Evolutionary conservation across 805 yeast genomes (phyloP), one percentile per base, ranked within the genome.

Genomic region (Candida piceae): DNA sequence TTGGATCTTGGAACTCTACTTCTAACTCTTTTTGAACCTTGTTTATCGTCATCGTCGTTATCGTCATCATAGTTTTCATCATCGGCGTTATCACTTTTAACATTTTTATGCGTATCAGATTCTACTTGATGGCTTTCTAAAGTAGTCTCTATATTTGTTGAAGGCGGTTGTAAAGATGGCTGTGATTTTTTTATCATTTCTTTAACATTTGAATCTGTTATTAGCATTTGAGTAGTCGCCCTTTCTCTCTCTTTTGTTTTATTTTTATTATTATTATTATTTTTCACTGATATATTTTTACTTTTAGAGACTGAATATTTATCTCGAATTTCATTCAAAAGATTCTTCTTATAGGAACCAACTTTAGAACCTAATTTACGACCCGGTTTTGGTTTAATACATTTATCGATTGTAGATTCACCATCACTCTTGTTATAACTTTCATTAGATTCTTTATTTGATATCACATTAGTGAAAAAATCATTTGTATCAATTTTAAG

Each of bases 1-100:
- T 51, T 53, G 11, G 52, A 49, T 25, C 57, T 38, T 2, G 49
- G 47, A 4, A 49, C 49, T 21, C 43, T 34, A 29, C 38, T 42
- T 31, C 49, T 33, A 11, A 40, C 38, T 27, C 49, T 38, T 34
- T 43, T 41, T 40, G 44, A 41, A 10, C 45, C 33, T 22, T 41
- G 46, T 17, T 40, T 43, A 38, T 36, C 35, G 15, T 49, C 51
- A 13, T 38, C 44, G 8, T 22, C 12, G 15, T 30, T 32, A 11
- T 31, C 44, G n/a, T 33, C 35, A 32, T 17, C 32, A 11, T 27
- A 23, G 20, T 36, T 35, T 11, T 40, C 31, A 21, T 34, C 33
- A 19, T 26, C 29, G 6, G 9, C 29, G 17, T 26, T 20, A n/a
- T n/a, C n/a, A n/a, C n/a, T n/a, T n/a, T n/a, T n/a, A n/a, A n/a